A percentile compares a stretch with the other conserved stretches of the same genome.
Evolutionary conservation across 805 yeast genomes (phyloP).

Genomic region (Suhomyces vadensis): DNA sequence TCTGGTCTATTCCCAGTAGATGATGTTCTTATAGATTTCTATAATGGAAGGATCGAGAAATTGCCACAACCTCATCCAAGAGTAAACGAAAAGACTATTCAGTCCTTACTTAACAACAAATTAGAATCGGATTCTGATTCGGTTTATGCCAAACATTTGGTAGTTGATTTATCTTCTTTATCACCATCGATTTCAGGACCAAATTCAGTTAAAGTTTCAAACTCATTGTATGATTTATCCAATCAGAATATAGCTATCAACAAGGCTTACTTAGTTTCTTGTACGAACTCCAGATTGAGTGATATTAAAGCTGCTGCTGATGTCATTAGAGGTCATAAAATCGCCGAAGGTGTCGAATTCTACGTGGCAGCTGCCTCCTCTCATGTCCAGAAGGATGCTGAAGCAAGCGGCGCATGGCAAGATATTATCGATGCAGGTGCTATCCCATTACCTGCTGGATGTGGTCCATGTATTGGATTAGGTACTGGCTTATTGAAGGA

Average conservation of each 20-base stretch:
- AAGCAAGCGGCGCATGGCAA: conserved; percentile 89
- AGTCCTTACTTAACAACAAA: conserved; percentile 47
- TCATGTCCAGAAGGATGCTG: conserved; percentile 90
- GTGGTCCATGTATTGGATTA: conserved; percentile 98
- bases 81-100: conserved; percentile 62
- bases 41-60: conserved; percentile 53
- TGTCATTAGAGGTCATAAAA: conserved; percentile 75
- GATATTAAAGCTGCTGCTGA: conserved; percentile 95
- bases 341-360: conserved; percentile 89
- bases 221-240: conserved; percentile 72
- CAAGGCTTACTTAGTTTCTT: conserved; percentile 96
- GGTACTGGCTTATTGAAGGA: conserved; percentile 92
- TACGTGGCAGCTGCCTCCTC: conserved; percentile 98
- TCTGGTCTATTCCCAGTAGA: conserved; percentile 98
- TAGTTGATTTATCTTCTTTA: conserved; percentile 74
- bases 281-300: conserved; percentile 91
- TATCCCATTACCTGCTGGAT: conserved; percentile 93
- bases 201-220: conserved; percentile 91
- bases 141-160: conserved; percentile 82
- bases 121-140: conserved; percentile 72
- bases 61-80: conserved; percentile 82
- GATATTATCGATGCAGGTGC: conserved; percentile 90
- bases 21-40: conserved; percentile 72
- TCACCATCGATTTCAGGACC: conserved; percentile 95
- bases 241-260: conserved; percentile 72